phyloP scores from a whole-genome alignment of 139 green algal species.

The Microglena sp. region DNA sequence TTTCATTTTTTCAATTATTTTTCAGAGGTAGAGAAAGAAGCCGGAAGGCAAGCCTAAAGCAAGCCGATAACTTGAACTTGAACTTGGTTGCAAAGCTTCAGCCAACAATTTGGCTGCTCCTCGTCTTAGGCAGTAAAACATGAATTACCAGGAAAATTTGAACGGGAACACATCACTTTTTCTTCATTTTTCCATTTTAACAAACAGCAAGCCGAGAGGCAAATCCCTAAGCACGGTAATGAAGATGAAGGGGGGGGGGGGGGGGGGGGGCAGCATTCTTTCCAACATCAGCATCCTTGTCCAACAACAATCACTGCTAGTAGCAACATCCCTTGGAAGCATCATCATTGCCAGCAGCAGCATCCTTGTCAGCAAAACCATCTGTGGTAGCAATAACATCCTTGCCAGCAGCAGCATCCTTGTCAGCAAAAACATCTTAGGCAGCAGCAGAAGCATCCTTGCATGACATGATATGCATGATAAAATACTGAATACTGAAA shows the following conservation, averaged over 20 bases:
- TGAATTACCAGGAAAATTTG: no score
- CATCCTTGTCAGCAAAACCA: neutral
- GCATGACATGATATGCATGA: neutral
- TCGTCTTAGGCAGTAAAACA: no score
- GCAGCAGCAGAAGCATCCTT: constrained; percentile 1
- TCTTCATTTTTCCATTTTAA: no score
- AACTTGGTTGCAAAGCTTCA: no score
- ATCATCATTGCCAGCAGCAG: neutral
- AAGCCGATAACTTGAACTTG: no score
- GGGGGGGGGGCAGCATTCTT: neutral
- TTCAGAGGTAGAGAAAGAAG: no score
- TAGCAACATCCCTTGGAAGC: neutral
- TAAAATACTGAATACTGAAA: no score
- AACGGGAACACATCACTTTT: no score
- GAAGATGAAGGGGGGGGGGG: neutral
- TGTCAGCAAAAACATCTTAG: neutral
- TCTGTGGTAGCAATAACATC: neutral
- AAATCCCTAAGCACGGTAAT: neutral
- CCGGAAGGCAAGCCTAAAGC: no score
- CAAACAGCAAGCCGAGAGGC: neutral
- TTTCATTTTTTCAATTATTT: no score
- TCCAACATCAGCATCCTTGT: neutral
- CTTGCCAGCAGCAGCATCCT: neutral
- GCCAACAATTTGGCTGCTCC: no score
- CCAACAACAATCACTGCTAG: neutral